Base-by-base conservation (phyloP, 768 basidiomycete species). In the Galerina sulciceps region DNA sequence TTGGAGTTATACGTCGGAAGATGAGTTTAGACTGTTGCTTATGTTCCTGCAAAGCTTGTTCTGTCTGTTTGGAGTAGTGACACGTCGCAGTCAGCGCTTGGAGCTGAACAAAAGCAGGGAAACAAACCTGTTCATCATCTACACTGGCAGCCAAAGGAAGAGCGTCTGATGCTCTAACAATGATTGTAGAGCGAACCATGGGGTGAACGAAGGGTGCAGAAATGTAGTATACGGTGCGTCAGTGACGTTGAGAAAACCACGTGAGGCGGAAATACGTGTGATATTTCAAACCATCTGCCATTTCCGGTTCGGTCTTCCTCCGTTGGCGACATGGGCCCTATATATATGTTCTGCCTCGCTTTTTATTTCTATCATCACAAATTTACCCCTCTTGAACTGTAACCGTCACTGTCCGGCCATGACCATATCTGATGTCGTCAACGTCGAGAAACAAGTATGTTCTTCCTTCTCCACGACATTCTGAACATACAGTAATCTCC, bases 21-120 rank as follows among this genome's bases (percentile, higher is more conserved):
- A 99, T 90, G 66, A 99, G 84, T 74, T 99, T 99, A 34, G 96
- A 87, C 73, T 99, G 96, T 66, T 98, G 96, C 73, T 99, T 99
- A 81, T 98, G 94, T 75, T 99, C 97, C 70, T 95, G 93, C 40
- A 99, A 79, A 55, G 89, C 83, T 70, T 91, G 90, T 74, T 99
- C 96, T 64, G 94, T 97, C 96, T 99, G 68, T 58, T 22, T 48
- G 6, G 26, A 48, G 41, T 59, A 47, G 62, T 73, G 68, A 69
- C 69, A 71, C 67, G 67, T 68, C 67, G 60, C 57, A 58, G 57
- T 70, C 40, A 72, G 66, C 56, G 54, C 46, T 35, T 50, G 46
- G 23, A 49, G 23, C 45, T 23, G 40, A 13, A 48, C 42, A 42
- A 52, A 48, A 51, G 23, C 17, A 14, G 40, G 26, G 26, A 17